Base-by-base conservation (phyloP, 2,329 filamentous ascomycete genomes). In the Aspergillus floridensis region DNA sequence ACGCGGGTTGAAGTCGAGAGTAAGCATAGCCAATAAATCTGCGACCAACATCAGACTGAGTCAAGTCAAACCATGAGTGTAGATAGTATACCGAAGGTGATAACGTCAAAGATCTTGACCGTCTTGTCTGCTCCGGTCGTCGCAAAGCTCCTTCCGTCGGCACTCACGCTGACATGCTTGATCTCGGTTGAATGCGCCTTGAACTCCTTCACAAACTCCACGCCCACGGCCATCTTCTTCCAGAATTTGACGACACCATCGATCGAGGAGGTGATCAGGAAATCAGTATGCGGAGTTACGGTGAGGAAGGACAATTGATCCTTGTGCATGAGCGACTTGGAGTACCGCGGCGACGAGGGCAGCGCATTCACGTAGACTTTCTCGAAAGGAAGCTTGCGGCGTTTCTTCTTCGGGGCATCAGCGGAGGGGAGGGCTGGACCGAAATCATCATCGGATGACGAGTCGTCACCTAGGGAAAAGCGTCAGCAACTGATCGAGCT, bases 211-310 rank as follows among this genome's bases (percentile, higher is more conserved):
- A 98, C 93, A 71, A 99, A 99, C 78, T 99, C 96, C 59, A 99
- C 90, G 0, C 91, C 91, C 35, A 91, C 88, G 1, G 86, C 88
- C 64, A 90, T 85, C 79, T 99, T 99, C 80, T 99, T 99, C 95
- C 95, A 99, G 75, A 99, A 99, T 76, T 99, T 99, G 67, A 98
- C 93, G 0, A 93, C 89, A n/a, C 96, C 96, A 72, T 99, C 95
- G 48, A 91, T 80, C 0, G 95, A 98, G 62, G 90, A 91, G 1
- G 95, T 99, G 63, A 99, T 95, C 41, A 99, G 82, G 72, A 99
- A 99, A 67, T 98, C 95, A 60, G 93, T 97, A 60, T 89, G 81
- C 0, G 93, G 93, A 1, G 96, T 96, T 74, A 96, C 88, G 12
- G 88, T 96, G 63, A 91, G 86, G 70, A 93, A 98, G 59, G 89